A percentile compares a stretch with the other conserved stretches of the same genome.
These are phyloP conservation scores for Citrus sinensis DNA, from an alignment of 345 rosid species.

Conservation along the genomic window DVS_A1.0 CM039164.1:8704501-8705000, in stretches of 20 bases:
- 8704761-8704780: background rate
- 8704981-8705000: background rate
- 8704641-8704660: background rate
- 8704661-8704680: background rate
- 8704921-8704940: background rate
- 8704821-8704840: background rate
- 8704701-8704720: background rate
- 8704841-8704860: background rate
- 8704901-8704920: background rate
- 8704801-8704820: background rate
- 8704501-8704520: background rate
- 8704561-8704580: background rate
- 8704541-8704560: background rate
- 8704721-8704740: background rate
- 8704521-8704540: background rate
- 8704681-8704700: background rate
- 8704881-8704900: background rate
- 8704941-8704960: background rate
- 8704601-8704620: background rate
- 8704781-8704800: background rate
- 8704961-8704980: background rate
- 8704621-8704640: background rate
- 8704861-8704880: background rate
- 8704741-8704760: background rate
- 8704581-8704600: background rate